These are phyloP conservation scores for Ammopiptanthus mongolicus DNA, from an alignment of 306 rosid species.

Conservation along the genomic window DNA sequence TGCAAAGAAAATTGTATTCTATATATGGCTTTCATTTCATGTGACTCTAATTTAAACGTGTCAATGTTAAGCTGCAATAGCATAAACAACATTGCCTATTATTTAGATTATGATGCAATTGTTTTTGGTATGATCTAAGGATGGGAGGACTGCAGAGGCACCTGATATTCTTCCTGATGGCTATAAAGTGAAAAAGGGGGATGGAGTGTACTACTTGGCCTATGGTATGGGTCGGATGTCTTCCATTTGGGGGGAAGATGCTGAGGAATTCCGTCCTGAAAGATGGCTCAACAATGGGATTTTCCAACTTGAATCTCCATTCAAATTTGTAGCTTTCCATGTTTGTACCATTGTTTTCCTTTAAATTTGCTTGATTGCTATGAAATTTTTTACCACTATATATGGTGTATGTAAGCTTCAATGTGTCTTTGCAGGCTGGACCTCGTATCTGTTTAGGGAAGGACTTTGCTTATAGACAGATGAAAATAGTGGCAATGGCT, in stretches of 20 bases:
- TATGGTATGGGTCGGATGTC: slow-evolving; percentile 78
- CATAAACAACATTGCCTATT: neutral
- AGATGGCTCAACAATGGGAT: slow-evolving; percentile 64
- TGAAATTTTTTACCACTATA: neutral
- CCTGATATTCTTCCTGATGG: slow-evolving; percentile 72
- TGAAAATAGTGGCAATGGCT: slow-evolving; percentile 61
- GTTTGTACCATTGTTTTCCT: slow-evolving; percentile 33
- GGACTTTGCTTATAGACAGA: slow-evolving; percentile 74
- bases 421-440: slow-evolving; percentile 48
- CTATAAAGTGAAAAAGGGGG: slow-evolving; percentile 54
- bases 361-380: neutral
- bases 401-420: neutral
- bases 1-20: too few species aligned
- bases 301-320: slow-evolving; percentile 64
- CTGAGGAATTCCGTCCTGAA: slow-evolving; percentile 54
- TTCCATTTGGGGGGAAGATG: slow-evolving; percentile 71
- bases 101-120: neutral
- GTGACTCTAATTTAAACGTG: neutral
- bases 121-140: slow-evolving; percentile 30
- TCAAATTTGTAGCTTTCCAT: slow-evolving; percentile 76
- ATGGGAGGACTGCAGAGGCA: slow-evolving; percentile 51
- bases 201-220: slow-evolving; percentile 55
- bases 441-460: slow-evolving; percentile 71
- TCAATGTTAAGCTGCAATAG: neutral
- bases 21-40: neutral